Base-by-base conservation (phyloP, 106 monocot genomes). In the Dendrobium huoshanense region DNA sequence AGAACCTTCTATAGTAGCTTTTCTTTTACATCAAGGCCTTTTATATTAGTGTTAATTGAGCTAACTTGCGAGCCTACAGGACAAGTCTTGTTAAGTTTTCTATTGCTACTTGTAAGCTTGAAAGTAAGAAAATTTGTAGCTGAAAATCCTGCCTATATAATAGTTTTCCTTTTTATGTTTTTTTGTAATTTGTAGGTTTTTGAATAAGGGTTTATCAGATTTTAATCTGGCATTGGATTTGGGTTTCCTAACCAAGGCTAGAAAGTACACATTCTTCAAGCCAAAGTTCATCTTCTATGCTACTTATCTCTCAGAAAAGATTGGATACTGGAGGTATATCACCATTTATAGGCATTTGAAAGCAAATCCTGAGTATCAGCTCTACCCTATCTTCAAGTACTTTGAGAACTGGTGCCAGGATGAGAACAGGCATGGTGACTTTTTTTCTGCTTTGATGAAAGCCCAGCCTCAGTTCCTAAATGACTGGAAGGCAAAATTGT, bases 341-440 rank as follows among this genome's bases (percentile, higher is more conserved):
- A 95, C 98, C 68, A 99, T 99, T 49, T 99, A 84, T 86, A 84
- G 98, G 85, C 98, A 99, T 65, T 79, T 99, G 73, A 92, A 92
- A 83, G 92, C 80, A 22, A 95, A 99, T 78, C 98, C 98, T 4
- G 85, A 99, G 67, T 91, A 87, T 88, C 94, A 91, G 82, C 70
- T 86, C 75, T 99, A 99, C 41, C 98, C 98, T n/a, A 99, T 99
- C 80, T 95, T 99, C 92, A 95, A 93, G 86, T 95, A 93, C 80
- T 99, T 99, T 75, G 98, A 99, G 89, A 99, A 95, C 86, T 99
- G 98, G 98, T 99, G 94, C 77, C 98, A 98, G 79, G 98, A 98
- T 83, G 98, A 98, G 91, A 98, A 95, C 92, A 81, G 98, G 77
- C 98, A 98, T 72, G 98, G 98, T 0, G 98, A 98, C 67, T 98